A percentile compares a stretch with the other conserved stretches of the same genome.
phyloP scores from a whole-genome alignment of 2,329 filamentous ascomycete genomes.

The Mycosphaerella arachidis region DNA sequence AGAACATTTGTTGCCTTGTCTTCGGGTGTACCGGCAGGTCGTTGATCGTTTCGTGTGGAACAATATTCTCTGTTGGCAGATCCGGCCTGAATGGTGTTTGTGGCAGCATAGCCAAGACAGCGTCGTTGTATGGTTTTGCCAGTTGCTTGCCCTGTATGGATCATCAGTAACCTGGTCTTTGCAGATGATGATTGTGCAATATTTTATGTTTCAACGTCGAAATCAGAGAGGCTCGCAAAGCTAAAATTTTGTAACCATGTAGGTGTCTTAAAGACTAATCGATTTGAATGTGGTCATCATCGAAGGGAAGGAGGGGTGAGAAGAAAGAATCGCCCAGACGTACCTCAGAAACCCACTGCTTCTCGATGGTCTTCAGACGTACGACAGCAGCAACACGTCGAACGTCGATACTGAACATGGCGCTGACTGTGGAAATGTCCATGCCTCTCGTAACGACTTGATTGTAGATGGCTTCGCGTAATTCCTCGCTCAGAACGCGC shows the following conservation, averaged over 20 bases:
- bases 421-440: constrained; percentile 71
- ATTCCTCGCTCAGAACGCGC: constrained; percentile 66
- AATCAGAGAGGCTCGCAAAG: constrained; percentile 72
- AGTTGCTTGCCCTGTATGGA: constrained; percentile 64
- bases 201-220: background rate
- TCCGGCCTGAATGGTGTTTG: constrained; percentile 49
- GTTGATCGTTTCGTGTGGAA: constrained; percentile 58
- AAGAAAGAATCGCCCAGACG: constrained; percentile 37
- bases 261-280: constrained; percentile 99
- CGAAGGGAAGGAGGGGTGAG: constrained; percentile 13
- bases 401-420: constrained; percentile 73
- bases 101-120: constrained; percentile 76
- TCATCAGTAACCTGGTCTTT: background rate
- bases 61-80: constrained; percentile 31
- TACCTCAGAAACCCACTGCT: constrained; percentile 71
- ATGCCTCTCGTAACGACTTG: constrained; percentile 62
- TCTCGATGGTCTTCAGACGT: constrained; percentile 79
- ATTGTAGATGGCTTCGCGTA: constrained; percentile 69
- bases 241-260: constrained; percentile 77
- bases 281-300: constrained; percentile 74
- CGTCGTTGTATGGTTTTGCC: constrained; percentile 70
- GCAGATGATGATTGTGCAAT: background rate
- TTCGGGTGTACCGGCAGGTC: constrained; percentile 58
- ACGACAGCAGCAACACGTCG: constrained; percentile 81
- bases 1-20: constrained; percentile 55